Conservation (phyloP, 176 grass and related monocot species). For the Lolium perenne region DNA sequence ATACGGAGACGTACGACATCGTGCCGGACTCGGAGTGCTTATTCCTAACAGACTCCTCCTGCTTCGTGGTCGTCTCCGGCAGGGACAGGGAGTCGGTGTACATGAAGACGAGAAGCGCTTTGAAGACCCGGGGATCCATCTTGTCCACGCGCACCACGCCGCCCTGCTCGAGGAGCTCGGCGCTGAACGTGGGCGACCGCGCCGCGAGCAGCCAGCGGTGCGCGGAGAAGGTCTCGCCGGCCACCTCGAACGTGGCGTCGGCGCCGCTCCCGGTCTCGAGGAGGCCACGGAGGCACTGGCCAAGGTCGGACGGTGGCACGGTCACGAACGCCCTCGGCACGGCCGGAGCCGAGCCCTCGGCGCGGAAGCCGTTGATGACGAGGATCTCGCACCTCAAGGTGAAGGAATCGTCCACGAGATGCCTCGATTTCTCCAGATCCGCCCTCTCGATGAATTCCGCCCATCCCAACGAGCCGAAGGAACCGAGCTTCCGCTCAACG, state of each 20-base stretch:
- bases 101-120: not conserved
- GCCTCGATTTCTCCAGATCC: not conserved
- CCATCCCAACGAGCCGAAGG: not conserved
- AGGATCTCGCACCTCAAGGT: not conserved
- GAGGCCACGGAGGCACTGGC: not conserved
- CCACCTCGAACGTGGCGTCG: not conserved
- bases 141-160: not conserved
- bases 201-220: not conserved
- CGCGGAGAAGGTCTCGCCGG: not conserved
- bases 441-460: not conserved
- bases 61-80: not conserved
- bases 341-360: not conserved
- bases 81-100: not conserved
- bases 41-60: not conserved
- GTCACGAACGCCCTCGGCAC: not conserved
- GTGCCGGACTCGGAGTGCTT: too few species aligned
- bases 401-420: not conserved
- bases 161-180: not conserved
- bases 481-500: not conserved
- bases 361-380: not conserved
- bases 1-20: too few species aligned
- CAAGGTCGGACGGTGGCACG: not conserved
- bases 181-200: not conserved
- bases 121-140: not conserved
- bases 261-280: not conserved